These are phyloP conservation scores for Arthromyces matolae DNA, from an alignment of 768 basidiomycete genomes.

Conservation along the genomic window DNA sequence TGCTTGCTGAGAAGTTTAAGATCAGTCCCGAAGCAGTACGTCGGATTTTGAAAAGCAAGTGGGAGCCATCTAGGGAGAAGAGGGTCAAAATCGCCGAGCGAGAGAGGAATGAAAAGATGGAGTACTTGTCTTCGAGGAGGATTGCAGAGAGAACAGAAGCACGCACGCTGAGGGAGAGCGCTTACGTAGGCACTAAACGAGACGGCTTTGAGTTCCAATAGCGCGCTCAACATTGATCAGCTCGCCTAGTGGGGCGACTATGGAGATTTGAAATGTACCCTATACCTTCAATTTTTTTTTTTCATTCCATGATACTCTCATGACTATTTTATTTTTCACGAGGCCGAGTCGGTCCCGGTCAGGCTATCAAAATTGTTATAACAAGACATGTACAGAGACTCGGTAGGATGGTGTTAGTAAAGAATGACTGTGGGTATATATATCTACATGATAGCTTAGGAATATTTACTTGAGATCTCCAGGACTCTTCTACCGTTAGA, in stretches of 20 bases:
- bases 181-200: slow-evolving; percentile 11
- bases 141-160: slow-evolving; percentile 42
- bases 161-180: slow-evolving; percentile 26
- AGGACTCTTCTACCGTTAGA: slow-evolving; percentile 10
- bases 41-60: slow-evolving; percentile 74
- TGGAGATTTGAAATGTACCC: slow-evolving; percentile 5
- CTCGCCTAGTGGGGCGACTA: slow-evolving; percentile 13
- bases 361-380: background rate
- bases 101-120: slow-evolving; percentile 44
- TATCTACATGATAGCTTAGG: slow-evolving; percentile 19
- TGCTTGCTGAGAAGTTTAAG: slow-evolving; percentile 73
- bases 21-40: slow-evolving; percentile 80
- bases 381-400: slow-evolving; percentile 1
- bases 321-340: too few species aligned
- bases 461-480: slow-evolving; percentile 19
- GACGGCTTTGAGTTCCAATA: slow-evolving; percentile 43
- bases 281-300: slow-evolving; percentile 3
- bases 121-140: slow-evolving; percentile 33
- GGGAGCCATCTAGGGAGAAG: slow-evolving; percentile 57
- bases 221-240: slow-evolving; percentile 12
- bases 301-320: background rate
- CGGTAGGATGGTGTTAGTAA: slow-evolving; percentile 1
- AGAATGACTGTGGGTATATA: slow-evolving; percentile 6
- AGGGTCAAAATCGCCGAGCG: slow-evolving; percentile 44
- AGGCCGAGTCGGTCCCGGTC: slow-evolving; percentile 10